These are phyloP conservation scores for Sordariomycetes sp. DNA, from an alignment of 2,329 filamentous ascomycete genomes.

Conservation along the genomic window DNA sequence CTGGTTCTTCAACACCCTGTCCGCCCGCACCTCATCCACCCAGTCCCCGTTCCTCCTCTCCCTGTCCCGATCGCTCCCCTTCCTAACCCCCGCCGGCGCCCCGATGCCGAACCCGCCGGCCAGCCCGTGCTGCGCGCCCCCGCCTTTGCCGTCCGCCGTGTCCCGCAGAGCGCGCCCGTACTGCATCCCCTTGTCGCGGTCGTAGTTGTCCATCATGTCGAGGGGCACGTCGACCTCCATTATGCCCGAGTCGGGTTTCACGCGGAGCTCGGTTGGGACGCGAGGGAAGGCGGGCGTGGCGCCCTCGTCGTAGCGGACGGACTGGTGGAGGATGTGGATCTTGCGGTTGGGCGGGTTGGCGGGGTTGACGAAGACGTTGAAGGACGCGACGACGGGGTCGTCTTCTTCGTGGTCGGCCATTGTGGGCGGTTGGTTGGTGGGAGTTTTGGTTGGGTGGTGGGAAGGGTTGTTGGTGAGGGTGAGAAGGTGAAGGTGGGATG, in stretches of 20 bases:
- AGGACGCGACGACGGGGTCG: slow-evolving; percentile 61
- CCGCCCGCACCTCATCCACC: slow-evolving; percentile 52
- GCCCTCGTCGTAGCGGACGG: slow-evolving; percentile 56
- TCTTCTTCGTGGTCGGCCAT: slow-evolving; percentile 23
- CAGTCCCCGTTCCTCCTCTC: slow-evolving; percentile 39
- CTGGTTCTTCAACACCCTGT: slow-evolving; percentile 64
- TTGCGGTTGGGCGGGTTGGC: slow-evolving; percentile 46
- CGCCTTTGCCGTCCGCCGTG: slow-evolving; percentile 42
- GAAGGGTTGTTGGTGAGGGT: not conserved
- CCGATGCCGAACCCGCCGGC: slow-evolving; percentile 61
- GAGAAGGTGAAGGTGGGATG: slow-evolving; percentile 1
- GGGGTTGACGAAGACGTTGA: slow-evolving; percentile 79
- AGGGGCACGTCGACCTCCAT: slow-evolving; percentile 88
- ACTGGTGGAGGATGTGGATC: slow-evolving; percentile 79
- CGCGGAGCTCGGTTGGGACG: slow-evolving; percentile 59
- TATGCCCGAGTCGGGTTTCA: slow-evolving; percentile 73
- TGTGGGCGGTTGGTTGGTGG: not conserved
- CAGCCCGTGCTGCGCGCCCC: slow-evolving; percentile 50
- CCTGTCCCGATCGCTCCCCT: slow-evolving; percentile 19
- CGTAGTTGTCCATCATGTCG: slow-evolving; percentile 60
- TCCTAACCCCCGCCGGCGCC: slow-evolving; percentile 21
- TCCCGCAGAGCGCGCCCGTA: slow-evolving; percentile 69
- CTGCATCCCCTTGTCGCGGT: slow-evolving; percentile 65
- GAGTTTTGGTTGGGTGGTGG: not conserved
- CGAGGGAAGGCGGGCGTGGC: slow-evolving; percentile 34